A percentile compares a stretch with the other conserved stretches of the same genome.
phyloP scores from a whole-genome alignment of 352 stramenopile genomes.

The Aphanomyces astaci region DNA sequence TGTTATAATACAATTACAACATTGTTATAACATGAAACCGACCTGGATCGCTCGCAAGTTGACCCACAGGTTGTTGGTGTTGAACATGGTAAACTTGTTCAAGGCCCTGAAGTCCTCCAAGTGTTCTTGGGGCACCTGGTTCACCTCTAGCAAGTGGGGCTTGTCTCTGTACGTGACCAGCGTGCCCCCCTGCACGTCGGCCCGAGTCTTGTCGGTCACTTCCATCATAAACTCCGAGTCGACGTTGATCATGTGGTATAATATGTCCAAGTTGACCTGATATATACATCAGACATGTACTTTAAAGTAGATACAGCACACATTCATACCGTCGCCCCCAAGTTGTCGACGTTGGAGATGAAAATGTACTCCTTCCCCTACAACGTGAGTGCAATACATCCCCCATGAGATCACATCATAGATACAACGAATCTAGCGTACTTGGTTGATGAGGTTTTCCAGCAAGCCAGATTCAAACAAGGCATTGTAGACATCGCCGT shows the following conservation, averaged over 20 bases:
- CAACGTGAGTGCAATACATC: no score
- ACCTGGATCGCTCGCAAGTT: constrained; percentile 95
- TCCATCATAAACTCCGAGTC: constrained; percentile 99
- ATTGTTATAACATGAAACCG: background rate
- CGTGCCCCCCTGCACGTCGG: constrained; percentile 87
- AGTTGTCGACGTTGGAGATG: constrained; percentile 99
- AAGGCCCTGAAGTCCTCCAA: constrained; percentile 91
- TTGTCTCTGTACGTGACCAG: constrained; percentile 87
- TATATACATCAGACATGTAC: no score
- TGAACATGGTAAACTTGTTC: constrained; percentile 97
- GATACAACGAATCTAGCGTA: background rate
- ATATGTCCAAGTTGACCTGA: constrained; percentile 87
- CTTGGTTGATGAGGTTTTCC: constrained; percentile 87
- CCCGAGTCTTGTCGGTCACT: constrained; percentile 90
- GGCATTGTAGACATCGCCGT: constrained; percentile 98
- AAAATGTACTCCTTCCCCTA: constrained; percentile 99
- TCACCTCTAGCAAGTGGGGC: constrained; percentile 95
- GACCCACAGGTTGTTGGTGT: constrained; percentile 99
- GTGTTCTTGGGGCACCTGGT: constrained; percentile 93
- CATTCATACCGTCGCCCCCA: constrained; percentile 89
- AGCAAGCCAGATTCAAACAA: constrained; percentile 95
- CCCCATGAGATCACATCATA: background rate
- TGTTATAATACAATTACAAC: background rate
- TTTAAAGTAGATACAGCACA: background rate
- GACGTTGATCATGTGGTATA: constrained; percentile 97